phyloP scores from a whole-genome alignment of 805 yeast genomes.

The Blastobotrys muscicola region DNA sequence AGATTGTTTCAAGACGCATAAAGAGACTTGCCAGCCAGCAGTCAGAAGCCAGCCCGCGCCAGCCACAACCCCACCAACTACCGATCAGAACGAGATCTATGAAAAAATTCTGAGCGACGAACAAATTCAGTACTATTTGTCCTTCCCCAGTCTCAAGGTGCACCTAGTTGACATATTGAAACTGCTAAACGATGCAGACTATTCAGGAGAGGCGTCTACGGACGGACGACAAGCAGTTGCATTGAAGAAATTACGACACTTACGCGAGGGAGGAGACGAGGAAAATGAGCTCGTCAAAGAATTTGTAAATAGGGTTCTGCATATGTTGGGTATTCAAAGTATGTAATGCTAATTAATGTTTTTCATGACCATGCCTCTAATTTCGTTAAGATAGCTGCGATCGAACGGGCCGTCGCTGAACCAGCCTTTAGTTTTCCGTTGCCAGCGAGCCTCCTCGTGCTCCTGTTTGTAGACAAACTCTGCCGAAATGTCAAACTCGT shows the following conservation, averaged over 20 bases:
- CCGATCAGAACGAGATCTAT: slow-evolving; percentile 11
- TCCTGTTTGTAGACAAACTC: slow-evolving; percentile 19
- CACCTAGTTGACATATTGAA: slow-evolving; percentile 44
- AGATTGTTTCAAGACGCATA: slow-evolving; percentile 44
- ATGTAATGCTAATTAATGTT: slow-evolving; percentile 7
- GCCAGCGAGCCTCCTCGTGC: slow-evolving; percentile 30
- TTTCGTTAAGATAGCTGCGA: slow-evolving; percentile 25
- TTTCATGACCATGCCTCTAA: slow-evolving; percentile 26
- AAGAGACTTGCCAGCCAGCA: slow-evolving; percentile 28
- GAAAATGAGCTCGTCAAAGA: slow-evolving; percentile 64
- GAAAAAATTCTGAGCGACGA: slow-evolving; percentile 32
- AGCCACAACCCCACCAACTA: background rate
- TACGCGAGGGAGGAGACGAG: slow-evolving; percentile 57
- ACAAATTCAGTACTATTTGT: slow-evolving; percentile 37
- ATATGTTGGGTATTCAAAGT: slow-evolving; percentile 10
- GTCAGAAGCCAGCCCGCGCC: background rate
- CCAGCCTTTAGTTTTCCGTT: slow-evolving; percentile 27
- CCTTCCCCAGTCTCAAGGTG: slow-evolving; percentile 43
- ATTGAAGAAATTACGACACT: slow-evolving; percentile 47
- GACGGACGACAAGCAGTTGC: slow-evolving; percentile 55
- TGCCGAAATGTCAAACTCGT: slow-evolving; percentile 25
- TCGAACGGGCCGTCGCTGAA: slow-evolving; percentile 18
- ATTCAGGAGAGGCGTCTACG: slow-evolving; percentile 40
- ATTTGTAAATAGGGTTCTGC: slow-evolving; percentile 40
- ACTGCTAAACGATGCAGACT: slow-evolving; percentile 37